Percentiles rank a stretch among this genome's conserved stretches.
Evolutionary conservation across 805 yeast species (phyloP).

Genomic region (Pichia eremophila): DNA sequence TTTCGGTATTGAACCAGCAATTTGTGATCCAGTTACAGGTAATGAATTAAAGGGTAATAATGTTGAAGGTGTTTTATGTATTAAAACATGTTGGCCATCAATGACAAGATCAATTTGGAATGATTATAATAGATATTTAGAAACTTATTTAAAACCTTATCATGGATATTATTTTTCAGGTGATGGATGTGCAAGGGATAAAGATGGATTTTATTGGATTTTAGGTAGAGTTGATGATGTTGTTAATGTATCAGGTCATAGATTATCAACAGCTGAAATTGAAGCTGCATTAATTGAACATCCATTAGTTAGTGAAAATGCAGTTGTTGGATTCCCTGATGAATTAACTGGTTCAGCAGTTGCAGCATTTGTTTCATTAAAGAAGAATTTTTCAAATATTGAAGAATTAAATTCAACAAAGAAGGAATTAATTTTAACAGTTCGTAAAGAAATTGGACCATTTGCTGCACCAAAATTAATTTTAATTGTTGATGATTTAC

Average conservation of each 20-base stretch:
- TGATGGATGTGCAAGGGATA: conserved; percentile 83
- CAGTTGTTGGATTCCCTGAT: conserved; percentile 77
- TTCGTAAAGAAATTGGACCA: conserved; percentile 74
- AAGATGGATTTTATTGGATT: conserved; percentile 80
- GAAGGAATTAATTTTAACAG: conserved; percentile 58
- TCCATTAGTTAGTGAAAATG: conserved; percentile 61
- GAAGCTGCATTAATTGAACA: conserved; percentile 77
- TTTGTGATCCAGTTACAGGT: conserved; percentile 69
- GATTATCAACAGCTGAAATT: conserved; percentile 82
- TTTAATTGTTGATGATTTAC: conserved; percentile 65
- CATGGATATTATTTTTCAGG: conserved; percentile 81
- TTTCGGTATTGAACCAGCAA: conserved; percentile 68
- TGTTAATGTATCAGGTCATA: conserved; percentile 79
- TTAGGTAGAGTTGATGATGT: conserved; percentile 84
- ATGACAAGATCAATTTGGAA: conserved; percentile 78
- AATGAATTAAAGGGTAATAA: conserved; percentile 57
- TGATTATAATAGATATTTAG: conserved; percentile 64
- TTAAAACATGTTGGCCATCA: conserved; percentile 74
- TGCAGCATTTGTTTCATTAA: conserved; percentile 70
- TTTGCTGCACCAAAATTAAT: conserved; percentile 78
- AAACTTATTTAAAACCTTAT: conserved; percentile 76
- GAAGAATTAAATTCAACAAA: conserved; percentile 46
- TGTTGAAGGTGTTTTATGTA: conserved; percentile 74
- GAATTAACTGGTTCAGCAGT: conserved; percentile 84
- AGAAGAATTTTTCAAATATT: conserved; percentile 27